Base-by-base conservation (phyloP, 306 rosid species). In the Sindora glabra region DNA sequence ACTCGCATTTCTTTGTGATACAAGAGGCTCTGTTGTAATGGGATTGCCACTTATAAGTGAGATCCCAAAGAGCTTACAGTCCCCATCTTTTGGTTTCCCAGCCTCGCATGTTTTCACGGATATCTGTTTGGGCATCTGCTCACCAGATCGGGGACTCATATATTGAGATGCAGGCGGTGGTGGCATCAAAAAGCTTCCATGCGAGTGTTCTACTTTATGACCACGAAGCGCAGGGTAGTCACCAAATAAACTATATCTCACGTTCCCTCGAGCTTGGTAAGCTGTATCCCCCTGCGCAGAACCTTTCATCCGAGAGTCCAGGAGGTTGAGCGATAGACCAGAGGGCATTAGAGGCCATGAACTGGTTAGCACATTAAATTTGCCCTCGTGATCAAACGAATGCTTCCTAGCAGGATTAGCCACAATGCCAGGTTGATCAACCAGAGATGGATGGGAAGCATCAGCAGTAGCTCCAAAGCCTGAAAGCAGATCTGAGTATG, bases 11-110 rank as follows among this genome's bases (percentile, higher is more conserved):
- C 67, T 73, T 23, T 65, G 75, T n/a, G 69, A 42, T 18, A 40
- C 48, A 34, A 72, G 44, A 48, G 81, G 70, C 21, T 69, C 90
- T n/a, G 71, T 61, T 30, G 77, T 54, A 27, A 49, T 40, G 2
- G 76, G 79, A 59, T 69, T 68, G n/a, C n/a, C n/a, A 34, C 70
- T 62, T 27, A 74, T 50, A 50, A 92, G 97, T 41, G 96, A 82
- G 67, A 83, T 65, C 32, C 99, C 99, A 34, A 92, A 92, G 55
- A 92, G 85, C 81, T 89, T 92, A 79, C 68, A 86, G 58, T 84
- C 80, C 32, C 85, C 76, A 53, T 86, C 96, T 67, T 80, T 86
- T 6, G 81, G 77, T 60, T 81, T 83, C 10, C 63, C 56, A 52
- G 68, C 48, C 41, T 80, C 94, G 3, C 23, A 50, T 30, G 81